Base-by-base conservation (phyloP, 75 land plant genomes). In the Ceratopteris richardii region DNA sequence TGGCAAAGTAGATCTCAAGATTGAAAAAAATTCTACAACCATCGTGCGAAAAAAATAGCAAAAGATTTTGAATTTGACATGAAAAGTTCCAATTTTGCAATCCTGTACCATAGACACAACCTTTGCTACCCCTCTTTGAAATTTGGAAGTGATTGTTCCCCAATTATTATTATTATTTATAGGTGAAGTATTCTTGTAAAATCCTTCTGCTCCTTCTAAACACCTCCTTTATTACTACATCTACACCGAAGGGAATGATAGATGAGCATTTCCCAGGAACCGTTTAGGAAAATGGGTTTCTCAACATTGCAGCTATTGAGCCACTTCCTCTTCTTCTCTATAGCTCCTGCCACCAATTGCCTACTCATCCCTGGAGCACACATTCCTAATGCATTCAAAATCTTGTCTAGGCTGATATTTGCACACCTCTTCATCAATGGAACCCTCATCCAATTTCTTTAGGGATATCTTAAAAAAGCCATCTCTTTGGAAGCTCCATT, bases 221-320 rank as follows among this genome's bases (percentile, higher is more conserved):
- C 29, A 88, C 64, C 66, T 88, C 79, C 61, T 72, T 84, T 19
- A 88, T 74, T 59, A 73, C 66, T 58, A 76, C 93, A 59, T 88
- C 93, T 58, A 82, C 68, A 56, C 88, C 88, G 57, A 84, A 79
- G 9, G 84, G 64, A 13, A 87, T 87, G 3, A 74, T 37, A 26
- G 82, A 36, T 12, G 87, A 59, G 21, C 64, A 26, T 22, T 10
- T 64, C 43, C 71, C 70, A 28, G 62, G 47, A 9, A 75, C 55
- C 26, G 63, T 82, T 48, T 56, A n/a, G 66, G 61, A 73, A 84
- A 37, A 88, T 43, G 29, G 52, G 61, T 48, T 79, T 88, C 62
- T 88, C 85, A 42, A 81, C 51, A 57, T 85, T 78, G 54, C 81
- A 88, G 66, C 79, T 59, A 3, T 37, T 40, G 51, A 84, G 20